Evolutionary conservation across 768 basidiomycete genomes (phyloP).

Genomic region (Collybia mongolica): DNA sequence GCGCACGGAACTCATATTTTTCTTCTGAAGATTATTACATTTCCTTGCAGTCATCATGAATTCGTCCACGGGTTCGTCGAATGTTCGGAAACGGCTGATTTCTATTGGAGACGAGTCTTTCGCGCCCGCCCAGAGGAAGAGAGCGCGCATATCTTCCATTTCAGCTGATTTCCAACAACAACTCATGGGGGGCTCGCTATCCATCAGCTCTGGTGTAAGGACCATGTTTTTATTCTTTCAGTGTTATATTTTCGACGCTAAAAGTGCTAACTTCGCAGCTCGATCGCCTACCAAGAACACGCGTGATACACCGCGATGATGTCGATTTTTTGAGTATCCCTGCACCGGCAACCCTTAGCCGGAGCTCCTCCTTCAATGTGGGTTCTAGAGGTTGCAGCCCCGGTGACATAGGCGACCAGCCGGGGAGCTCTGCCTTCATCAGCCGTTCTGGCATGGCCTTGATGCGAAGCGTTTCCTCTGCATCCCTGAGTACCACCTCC

Average conservation of each 20-base stretch:
- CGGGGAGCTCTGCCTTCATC: constrained; percentile 22
- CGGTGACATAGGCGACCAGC: constrained; percentile 16
- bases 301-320: constrained; percentile 13
- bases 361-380: constrained; percentile 23
- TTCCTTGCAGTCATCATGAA: constrained; percentile 10
- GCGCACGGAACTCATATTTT: constrained; percentile 5
- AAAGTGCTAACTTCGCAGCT: constrained; percentile 6
- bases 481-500: constrained; percentile 23
- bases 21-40: neutral
- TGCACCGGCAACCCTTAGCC: constrained; percentile 17
- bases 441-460: constrained; percentile 25
- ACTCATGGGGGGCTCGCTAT: constrained; percentile 10
- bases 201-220: constrained; percentile 11
- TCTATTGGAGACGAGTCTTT: constrained; percentile 27
- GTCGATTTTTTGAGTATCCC: constrained; percentile 9
- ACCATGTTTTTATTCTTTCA: constrained; percentile 6
- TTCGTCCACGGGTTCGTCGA: constrained; percentile 10
- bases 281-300: constrained; percentile 18
- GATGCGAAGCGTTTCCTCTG: constrained; percentile 30
- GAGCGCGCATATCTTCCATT: constrained; percentile 29
- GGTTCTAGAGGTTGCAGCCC: constrained; percentile 22
- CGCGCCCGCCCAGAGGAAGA: constrained; percentile 23
- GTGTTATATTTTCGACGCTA: neutral
- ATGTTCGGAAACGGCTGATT: constrained; percentile 30
- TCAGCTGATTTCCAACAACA: constrained; percentile 16